Conservation (phyloP, 345 rosid genomes). For the Atalantia buxifolia region DNA sequence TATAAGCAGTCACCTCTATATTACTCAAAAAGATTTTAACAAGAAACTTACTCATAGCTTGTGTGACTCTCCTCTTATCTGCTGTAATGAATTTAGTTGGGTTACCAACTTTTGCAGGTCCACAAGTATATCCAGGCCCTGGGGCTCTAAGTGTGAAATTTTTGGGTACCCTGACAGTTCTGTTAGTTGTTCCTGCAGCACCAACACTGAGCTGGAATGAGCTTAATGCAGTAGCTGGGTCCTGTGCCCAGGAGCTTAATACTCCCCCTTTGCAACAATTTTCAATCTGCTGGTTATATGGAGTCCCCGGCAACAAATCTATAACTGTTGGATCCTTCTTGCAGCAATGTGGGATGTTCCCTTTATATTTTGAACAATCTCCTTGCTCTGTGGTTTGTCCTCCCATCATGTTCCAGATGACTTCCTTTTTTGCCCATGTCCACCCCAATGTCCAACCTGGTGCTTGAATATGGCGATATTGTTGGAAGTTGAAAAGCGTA, state of each 20-base stretch:
- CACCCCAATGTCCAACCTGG: conserved; percentile 94
- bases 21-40: conserved; percentile 2
- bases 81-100: conserved; percentile 58
- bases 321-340: conserved; percentile 77
- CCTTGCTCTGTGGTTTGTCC: conserved; percentile 87
- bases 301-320: conserved; percentile 83
- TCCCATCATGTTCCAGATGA: conserved; percentile 85
- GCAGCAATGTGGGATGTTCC: conserved; percentile 79
- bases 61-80: conserved; percentile 81
- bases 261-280: conserved; percentile 97
- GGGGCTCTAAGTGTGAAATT: conserved; percentile 83
- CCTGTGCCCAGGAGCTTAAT: conserved; percentile 77
- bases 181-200: conserved; percentile 79
- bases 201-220: conserved; percentile 88
- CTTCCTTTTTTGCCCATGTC: conserved; percentile 92
- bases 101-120: conserved; percentile 66
- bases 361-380: conserved; percentile 86
- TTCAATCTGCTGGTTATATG: conserved; percentile 81
- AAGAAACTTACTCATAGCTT: conserved; percentile 81
- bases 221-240: conserved; percentile 63
- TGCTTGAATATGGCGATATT: conserved; percentile 76
- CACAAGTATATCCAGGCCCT: conserved; percentile 95
- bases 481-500: conserved; percentile 78
- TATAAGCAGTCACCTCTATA: not conserved
- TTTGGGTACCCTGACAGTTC: conserved; percentile 67